Evolutionary conservation across 2,329 filamentous ascomycete species (phyloP).

Genomic region (Epicoccum nigrum): DNA sequence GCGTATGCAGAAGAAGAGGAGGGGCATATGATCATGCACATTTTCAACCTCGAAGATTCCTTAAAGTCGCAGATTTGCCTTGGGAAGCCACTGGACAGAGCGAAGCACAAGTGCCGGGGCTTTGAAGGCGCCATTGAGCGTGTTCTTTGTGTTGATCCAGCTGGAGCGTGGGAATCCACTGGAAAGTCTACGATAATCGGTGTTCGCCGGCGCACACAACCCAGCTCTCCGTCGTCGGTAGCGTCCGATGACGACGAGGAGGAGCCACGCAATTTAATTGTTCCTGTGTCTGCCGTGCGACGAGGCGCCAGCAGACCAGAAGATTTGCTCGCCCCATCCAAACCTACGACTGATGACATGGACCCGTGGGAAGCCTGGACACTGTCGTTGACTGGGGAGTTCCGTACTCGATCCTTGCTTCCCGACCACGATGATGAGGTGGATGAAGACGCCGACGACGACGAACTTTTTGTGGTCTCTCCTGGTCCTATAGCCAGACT

Average conservation of each 20-base stretch:
- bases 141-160: slow-evolving; percentile 63
- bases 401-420: slow-evolving; percentile 49
- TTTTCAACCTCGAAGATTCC: slow-evolving; percentile 62
- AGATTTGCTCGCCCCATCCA: slow-evolving; percentile 11
- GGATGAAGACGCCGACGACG: slow-evolving; percentile 25
- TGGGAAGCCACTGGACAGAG: slow-evolving; percentile 50
- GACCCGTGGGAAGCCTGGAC: slow-evolving; percentile 63
- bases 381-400: slow-evolving; percentile 55
- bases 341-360: slow-evolving; percentile 22
- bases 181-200: slow-evolving; percentile 67
- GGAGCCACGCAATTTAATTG: slow-evolving; percentile 16
- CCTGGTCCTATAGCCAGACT: slow-evolving; percentile 69
- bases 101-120: slow-evolving; percentile 40
- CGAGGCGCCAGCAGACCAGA: slow-evolving; percentile 30
- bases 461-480: slow-evolving; percentile 67
- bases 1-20: slow-evolving; percentile 66
- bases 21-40: slow-evolving; percentile 69
- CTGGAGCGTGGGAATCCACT: slow-evolving; percentile 69
- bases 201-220: slow-evolving; percentile 57
- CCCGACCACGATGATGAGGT: slow-evolving; percentile 24
- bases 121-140: slow-evolving; percentile 55
- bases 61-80: slow-evolving; percentile 63
- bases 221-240: slow-evolving; percentile 36
- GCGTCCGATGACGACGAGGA: slow-evolving; percentile 36
- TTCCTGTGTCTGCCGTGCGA: slow-evolving; percentile 35